These are phyloP conservation scores for Podospora comata DNA, from an alignment of 495 filamentous ascomycete species.

Conservation along the genomic window DNA sequence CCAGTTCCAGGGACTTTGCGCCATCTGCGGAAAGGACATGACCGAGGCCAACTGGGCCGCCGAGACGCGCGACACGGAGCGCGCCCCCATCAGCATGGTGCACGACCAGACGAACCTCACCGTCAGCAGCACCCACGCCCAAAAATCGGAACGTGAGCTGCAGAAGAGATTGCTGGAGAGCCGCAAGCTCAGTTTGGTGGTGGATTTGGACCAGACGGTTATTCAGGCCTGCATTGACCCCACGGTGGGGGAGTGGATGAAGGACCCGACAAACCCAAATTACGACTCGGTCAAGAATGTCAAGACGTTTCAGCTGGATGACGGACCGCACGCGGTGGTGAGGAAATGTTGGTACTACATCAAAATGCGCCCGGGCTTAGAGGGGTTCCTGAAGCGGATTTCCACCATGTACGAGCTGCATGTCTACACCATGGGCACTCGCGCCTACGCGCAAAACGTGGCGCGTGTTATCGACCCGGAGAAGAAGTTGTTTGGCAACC, in stretches of 20 bases:
- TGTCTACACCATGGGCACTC: conserved; percentile 98
- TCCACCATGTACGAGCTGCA: conserved; percentile 87
- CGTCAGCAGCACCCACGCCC: conserved; percentile 71
- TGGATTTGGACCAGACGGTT: conserved; percentile 97
- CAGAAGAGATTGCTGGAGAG: conserved; percentile 76
- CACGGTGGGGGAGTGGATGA: conserved; percentile 92
- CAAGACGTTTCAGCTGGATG: conserved; percentile 81
- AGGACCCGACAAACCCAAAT: conserved; percentile 83
- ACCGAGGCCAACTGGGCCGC: conserved; percentile 58
- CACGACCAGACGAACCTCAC: conserved; percentile 83
- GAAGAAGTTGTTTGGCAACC: conserved; percentile 83
- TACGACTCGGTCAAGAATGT: conserved; percentile 88
- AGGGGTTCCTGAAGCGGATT: conserved; percentile 76
- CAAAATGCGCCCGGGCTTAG: conserved; percentile 91
- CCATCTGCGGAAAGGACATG: conserved; percentile 95
- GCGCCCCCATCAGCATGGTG: conserved; percentile 87
- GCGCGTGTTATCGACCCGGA: conserved; percentile 91
- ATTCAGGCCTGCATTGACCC: conserved; percentile 98
- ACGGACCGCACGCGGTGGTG: conserved; percentile 62
- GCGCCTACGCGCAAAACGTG: conserved; percentile 88
- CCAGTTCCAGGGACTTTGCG: conserved; percentile 87
- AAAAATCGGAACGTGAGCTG: conserved; percentile 75
- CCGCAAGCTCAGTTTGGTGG: conserved; percentile 85
- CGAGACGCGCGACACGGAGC: conserved; percentile 59
- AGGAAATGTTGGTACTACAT: conserved; percentile 91